phyloP scores from a whole-genome alignment of 1,139 yeast genomes.

The Kodamaea alishanica region DNA sequence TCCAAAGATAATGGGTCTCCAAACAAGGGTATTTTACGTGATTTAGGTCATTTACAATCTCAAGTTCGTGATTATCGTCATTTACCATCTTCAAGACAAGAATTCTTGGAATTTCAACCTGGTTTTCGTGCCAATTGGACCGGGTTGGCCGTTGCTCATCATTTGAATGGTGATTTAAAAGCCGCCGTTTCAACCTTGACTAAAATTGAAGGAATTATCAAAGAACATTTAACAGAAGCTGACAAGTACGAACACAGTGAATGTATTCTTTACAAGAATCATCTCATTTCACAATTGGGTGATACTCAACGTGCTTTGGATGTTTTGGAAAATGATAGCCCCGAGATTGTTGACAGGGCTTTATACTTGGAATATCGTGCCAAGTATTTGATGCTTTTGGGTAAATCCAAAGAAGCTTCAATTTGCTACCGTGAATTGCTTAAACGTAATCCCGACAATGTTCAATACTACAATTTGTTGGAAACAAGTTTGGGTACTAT shows the following conservation, averaged over 20 bases:
- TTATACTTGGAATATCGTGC: constrained; percentile 68
- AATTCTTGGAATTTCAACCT: constrained; percentile 69
- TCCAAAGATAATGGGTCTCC: constrained; percentile 77
- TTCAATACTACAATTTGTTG: constrained; percentile 58
- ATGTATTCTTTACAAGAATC: constrained; percentile 69
- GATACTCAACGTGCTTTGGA: constrained; percentile 62
- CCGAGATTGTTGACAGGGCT: constrained; percentile 59
- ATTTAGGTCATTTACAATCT: constrained; percentile 73
- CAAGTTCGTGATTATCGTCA: constrained; percentile 73
- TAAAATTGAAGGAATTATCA: constrained; percentile 70
- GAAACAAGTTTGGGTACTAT: constrained; percentile 58
- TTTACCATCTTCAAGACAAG: constrained; percentile 60
- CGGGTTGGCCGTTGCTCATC: constrained; percentile 81
- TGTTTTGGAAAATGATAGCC: constrained; percentile 51
- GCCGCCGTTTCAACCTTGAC: constrained; percentile 69
- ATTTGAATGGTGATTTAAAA: constrained; percentile 61
- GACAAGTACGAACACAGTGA: constrained; percentile 81
- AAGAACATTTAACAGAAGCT: constrained; percentile 60
- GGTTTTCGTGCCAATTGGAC: constrained; percentile 94
- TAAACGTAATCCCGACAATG: constrained; percentile 83
- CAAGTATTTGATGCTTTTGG: constrained; percentile 45
- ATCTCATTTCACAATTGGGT: constrained; percentile 60
- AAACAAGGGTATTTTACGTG: constrained; percentile 77
- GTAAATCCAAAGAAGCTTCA: constrained; percentile 57
- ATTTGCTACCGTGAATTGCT: constrained; percentile 64